Percentiles rank a stretch among this genome's conserved stretches.
These are phyloP conservation scores for Ormosia semicastrata DNA, from an alignment of 306 rosid genomes.

Conservation along the genomic window DNA sequence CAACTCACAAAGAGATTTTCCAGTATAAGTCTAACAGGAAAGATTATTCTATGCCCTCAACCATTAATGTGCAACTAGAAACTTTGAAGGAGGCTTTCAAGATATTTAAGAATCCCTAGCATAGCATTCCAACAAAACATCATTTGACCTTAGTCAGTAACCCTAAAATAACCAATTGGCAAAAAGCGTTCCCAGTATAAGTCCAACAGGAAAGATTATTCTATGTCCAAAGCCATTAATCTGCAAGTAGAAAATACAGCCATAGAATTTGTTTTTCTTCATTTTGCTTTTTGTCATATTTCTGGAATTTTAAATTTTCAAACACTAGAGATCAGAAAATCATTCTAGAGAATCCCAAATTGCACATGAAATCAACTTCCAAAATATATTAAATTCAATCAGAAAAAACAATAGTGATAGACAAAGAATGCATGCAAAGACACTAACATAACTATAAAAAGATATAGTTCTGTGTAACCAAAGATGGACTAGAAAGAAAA, in stretches of 20 bases:
- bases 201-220: not conserved
- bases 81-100: not conserved
- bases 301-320: not conserved
- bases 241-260: conserved; percentile 1
- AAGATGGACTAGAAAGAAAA: not conserved
- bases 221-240: not conserved
- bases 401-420: not conserved
- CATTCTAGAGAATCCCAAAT: not conserved
- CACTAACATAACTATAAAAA: not conserved
- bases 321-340: not conserved
- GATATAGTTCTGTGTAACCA: not conserved
- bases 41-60: not conserved
- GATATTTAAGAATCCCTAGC: conserved; percentile 5
- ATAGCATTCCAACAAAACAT: conserved; percentile 12
- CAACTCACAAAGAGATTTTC: not conserved
- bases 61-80: not conserved
- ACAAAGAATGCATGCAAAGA: not conserved
- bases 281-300: not conserved
- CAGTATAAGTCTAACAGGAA: not conserved
- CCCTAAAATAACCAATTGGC: conserved; percentile 8
- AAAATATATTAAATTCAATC: not conserved
- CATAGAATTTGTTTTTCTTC: not conserved
- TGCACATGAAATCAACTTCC: not conserved
- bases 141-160: not conserved
- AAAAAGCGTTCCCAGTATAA: not conserved